Evolutionary conservation across 2,329 filamentous ascomycete genomes (phyloP).

Genomic region (Cladosporium sp.): DNA sequence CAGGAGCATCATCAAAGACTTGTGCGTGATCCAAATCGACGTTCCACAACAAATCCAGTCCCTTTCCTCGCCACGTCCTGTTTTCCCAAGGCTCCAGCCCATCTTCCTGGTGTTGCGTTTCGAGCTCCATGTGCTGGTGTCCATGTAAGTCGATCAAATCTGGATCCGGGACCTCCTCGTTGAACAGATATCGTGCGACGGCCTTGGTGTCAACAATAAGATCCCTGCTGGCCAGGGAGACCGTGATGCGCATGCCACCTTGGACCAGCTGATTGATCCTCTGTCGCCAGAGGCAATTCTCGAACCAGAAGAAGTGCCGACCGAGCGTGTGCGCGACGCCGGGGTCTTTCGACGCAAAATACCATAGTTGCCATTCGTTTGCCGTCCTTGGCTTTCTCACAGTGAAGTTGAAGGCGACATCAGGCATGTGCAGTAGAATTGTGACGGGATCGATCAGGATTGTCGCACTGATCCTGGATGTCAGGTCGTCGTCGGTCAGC

Average conservation of each 20-base stretch:
- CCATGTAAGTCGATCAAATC: conserved; percentile 15
- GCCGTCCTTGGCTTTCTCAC: conserved; percentile 41
- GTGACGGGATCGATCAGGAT: conserved; percentile 59
- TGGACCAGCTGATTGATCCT: conserved; percentile 44
- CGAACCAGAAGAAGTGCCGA: conserved; percentile 64
- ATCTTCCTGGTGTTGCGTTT: conserved; percentile 24
- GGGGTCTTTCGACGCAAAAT: conserved; percentile 62
- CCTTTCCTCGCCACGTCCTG: conserved; percentile 31
- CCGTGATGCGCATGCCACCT: conserved; percentile 42
- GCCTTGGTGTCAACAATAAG: conserved; percentile 57
- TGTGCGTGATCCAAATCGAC: conserved; percentile 59
- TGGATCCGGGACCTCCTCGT: conserved; percentile 26
- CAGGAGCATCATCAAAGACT: conserved; percentile 42
- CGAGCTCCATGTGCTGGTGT: conserved; percentile 20
- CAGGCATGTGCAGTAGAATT: conserved; percentile 61
- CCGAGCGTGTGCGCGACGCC: conserved; percentile 59
- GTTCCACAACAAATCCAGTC: conserved; percentile 56
- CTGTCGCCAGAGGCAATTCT: conserved; percentile 66
- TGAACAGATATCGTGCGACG: conserved; percentile 53
- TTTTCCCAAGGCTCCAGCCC: conserved; percentile 24
- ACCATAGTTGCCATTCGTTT: conserved; percentile 67
- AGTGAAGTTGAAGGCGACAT: conserved; percentile 68
- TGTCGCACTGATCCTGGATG: conserved; percentile 42
- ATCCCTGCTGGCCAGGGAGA: conserved; percentile 55
- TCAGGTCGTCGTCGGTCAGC: conserved; percentile 44